Conservation (phyloP, 1,284 basidiomycete genomes). For the Ustilago loliicola region DNA sequence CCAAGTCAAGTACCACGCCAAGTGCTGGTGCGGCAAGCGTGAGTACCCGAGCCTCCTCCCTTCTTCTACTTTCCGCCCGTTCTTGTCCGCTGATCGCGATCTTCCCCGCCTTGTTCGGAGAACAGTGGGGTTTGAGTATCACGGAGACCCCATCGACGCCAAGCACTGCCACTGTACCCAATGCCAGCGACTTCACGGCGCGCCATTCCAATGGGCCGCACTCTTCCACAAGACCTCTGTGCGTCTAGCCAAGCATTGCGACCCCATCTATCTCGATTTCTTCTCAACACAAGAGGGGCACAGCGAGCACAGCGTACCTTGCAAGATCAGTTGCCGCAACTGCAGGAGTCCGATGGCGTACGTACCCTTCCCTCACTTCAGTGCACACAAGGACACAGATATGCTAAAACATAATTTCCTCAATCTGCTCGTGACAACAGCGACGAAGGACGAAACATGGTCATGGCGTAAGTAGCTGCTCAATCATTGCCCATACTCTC, state of each 20-base stretch:
- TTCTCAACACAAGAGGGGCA: constrained; percentile 49
- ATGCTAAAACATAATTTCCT: too few species aligned
- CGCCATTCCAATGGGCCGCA: constrained; percentile 59
- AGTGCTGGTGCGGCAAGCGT: constrained; percentile 52
- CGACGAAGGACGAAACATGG: constrained; percentile 56
- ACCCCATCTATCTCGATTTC: constrained; percentile 50
- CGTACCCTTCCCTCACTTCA: background rate
- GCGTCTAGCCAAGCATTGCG: constrained; percentile 41
- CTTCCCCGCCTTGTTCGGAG: background rate
- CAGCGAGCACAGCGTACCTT: constrained; percentile 48
- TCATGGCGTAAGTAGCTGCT: constrained; percentile 41
- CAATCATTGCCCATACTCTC: too few species aligned
- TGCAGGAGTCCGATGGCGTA: constrained; percentile 51
- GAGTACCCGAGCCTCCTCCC: background rate
- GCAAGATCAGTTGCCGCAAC: constrained; percentile 54
- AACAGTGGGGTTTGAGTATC: constrained; percentile 54
- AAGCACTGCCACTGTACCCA: constrained; percentile 62
- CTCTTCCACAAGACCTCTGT: constrained; percentile 58
- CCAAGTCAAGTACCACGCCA: constrained; percentile 39
- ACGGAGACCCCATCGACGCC: constrained; percentile 55
- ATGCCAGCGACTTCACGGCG: constrained; percentile 62
- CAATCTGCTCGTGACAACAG: constrained; percentile 3
- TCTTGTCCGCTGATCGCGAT: background rate
- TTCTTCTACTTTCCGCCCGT: too few species aligned
- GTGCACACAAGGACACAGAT: too few species aligned